phyloP scores from a whole-genome alignment of 371 early-diverging fungal species.

The Rhizopus delemar region DNA sequence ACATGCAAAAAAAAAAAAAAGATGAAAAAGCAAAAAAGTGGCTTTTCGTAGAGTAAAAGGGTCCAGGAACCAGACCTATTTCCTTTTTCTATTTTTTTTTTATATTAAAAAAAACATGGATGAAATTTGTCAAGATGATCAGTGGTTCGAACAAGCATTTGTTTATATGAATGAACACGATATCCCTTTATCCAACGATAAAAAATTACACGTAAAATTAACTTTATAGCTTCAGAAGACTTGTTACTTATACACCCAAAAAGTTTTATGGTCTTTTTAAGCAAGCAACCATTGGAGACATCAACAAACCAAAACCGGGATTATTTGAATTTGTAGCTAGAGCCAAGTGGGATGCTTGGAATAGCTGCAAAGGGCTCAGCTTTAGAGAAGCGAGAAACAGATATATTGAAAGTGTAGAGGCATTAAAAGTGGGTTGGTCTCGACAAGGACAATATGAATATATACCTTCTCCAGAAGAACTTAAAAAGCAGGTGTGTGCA shows the following conservation, averaged over 20 bases:
- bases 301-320: conserved; percentile 36
- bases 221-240: neutral
- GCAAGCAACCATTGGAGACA: conserved; percentile 50
- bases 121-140: conserved; percentile 30
- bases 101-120: conserved; percentile 15
- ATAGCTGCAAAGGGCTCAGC: conserved; percentile 30
- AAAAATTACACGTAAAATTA: conserved; percentile 39
- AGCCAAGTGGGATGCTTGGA: conserved; percentile 59
- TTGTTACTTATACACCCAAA: neutral
- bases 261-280: conserved; percentile 54
- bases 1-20: neutral
- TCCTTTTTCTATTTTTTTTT: conserved; percentile 1
- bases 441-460: conserved; percentile 42
- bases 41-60: too few species aligned
- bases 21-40: neutral
- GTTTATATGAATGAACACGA: conserved; percentile 36
- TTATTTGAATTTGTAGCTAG: conserved; percentile 51
- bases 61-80: neutral
- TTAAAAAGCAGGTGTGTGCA: conserved; percentile 5
- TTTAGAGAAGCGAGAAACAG: conserved; percentile 29
- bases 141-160: conserved; percentile 49
- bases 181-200: conserved; percentile 37
- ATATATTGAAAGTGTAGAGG: conserved; percentile 41
- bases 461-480: conserved; percentile 18
- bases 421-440: conserved; percentile 43